Percentiles rank a stretch among this genome's conserved stretches.
phyloP scores from a whole-genome alignment of 176 grass and related monocot genomes.

The Aegilops tauschii region DNA sequence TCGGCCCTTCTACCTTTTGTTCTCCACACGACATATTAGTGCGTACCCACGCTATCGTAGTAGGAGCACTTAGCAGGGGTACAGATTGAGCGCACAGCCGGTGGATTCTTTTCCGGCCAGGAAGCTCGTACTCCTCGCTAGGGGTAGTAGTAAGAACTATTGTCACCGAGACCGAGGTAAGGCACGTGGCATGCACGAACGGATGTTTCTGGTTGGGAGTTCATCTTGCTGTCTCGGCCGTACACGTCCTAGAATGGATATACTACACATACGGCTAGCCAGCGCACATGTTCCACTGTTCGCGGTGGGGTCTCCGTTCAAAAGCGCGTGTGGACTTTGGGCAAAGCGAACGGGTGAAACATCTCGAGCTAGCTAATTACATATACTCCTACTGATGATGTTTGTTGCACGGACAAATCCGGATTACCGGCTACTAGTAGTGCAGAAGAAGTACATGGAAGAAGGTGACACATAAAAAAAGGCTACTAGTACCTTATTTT shows the following conservation, averaged over 20 bases:
- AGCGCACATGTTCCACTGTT: background rate
- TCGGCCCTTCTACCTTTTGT: background rate
- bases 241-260: background rate
- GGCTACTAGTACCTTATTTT: too few relatives aligned
- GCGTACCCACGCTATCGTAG: too few relatives aligned
- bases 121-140: too few relatives aligned
- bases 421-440: background rate
- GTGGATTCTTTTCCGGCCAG: too few relatives aligned
- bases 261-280: background rate
- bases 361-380: background rate
- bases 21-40: background rate
- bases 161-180: background rate
- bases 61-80: too few relatives aligned
- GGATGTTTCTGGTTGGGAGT: background rate
- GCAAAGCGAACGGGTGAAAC: background rate
- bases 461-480: too few relatives aligned
- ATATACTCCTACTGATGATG: background rate
- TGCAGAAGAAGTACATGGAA: background rate
- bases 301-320: background rate
- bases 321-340: background rate
- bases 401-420: slow-evolving; percentile 1
- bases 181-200: background rate
- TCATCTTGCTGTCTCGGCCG: background rate
- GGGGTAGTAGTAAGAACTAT: background rate
- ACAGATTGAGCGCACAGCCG: background rate